Conservation (phyloP, 805 yeast genomes). For the Wickerhamomyces queroliae region DNA sequence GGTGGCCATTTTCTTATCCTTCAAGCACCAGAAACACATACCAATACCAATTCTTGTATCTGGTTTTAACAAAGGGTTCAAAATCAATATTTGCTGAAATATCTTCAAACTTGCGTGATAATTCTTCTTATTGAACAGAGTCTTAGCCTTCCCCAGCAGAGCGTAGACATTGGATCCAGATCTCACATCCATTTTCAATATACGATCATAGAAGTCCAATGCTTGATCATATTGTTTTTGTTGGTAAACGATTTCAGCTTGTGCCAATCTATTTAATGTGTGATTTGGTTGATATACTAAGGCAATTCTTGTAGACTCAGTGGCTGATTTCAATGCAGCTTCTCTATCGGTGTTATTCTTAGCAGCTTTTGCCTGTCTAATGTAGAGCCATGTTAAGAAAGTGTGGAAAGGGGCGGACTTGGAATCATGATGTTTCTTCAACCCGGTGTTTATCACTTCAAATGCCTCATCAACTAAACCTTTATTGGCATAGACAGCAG, state of each 20-base stretch:
- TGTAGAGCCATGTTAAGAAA: conserved; percentile 68
- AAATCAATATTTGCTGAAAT: conserved; percentile 75
- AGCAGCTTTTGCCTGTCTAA: conserved; percentile 36
- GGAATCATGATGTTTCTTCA: conserved; percentile 29
- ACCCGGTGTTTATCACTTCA: conserved; percentile 56
- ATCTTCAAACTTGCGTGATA: conserved; percentile 68
- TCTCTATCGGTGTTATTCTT: conserved; percentile 21
- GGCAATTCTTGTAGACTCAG: conserved; percentile 41
- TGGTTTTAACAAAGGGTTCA: conserved; percentile 75
- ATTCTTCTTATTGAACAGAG: conserved; percentile 65
- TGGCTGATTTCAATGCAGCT: conserved; percentile 32
- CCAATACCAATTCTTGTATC: conserved; percentile 96
- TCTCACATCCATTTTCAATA: conserved; percentile 38
- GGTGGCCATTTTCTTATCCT: conserved; percentile 70
- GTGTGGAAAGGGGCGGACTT: conserved; percentile 50
- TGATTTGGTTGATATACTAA: conserved; percentile 37
- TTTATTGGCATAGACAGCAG: conserved; percentile 69
- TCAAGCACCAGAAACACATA: conserved; percentile 84
- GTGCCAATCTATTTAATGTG: conserved; percentile 52
- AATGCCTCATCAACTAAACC: conserved; percentile 56
- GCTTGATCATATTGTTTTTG: conserved; percentile 67
- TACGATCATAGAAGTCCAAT: conserved; percentile 56
- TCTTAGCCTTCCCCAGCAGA: conserved; percentile 77
- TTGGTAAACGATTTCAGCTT: conserved; percentile 58
- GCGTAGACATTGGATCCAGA: conserved; percentile 69